Evolutionary conservation across 2,329 filamentous ascomycete genomes (phyloP), one percentile per base, ranked within the genome.

Genomic region (Diplodia sapinea): DNA sequence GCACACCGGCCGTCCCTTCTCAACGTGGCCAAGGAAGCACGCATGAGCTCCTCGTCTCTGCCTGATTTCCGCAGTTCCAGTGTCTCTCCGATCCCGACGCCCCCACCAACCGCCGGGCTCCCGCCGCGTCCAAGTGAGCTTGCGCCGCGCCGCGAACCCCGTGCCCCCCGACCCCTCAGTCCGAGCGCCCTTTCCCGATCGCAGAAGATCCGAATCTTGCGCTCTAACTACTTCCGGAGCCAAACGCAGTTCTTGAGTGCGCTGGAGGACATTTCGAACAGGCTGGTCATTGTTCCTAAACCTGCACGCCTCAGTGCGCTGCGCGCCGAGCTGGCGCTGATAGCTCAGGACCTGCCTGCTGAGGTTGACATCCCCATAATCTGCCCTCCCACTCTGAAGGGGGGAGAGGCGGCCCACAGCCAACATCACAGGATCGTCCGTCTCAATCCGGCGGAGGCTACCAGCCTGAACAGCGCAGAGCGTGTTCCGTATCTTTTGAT

Each of bases 321-420:
- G 55, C 86, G 92, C 68, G 92, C 92, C 2, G 92, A 95, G 78
- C 83, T 95, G 69, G 92, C 91, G 15, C 83, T 95, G 43, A 91
- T 95, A 70, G 90, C 89, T 2, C 91, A 92, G 73, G 92, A 95
- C 74, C 80, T 95, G 54, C 92, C 92, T 0, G 90, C 92, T 4
- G 92, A 95, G 78, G 89, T 95, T 17, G 92, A 95, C 73, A 91
- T 95, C 66, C 92, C 92, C 0, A 85, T 93, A 9, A 91, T 95
- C 66, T 94, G 91, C 71, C 91, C 92, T 17, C 90, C 91, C 0
- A 89, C 88, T 0, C 79, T 94, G 59, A 85, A 90, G 12, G 86
- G 92, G 77, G 91, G 92, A 26, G 86, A 87, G n/a, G 87, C 91
- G 2, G 87, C 89, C 31, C 89, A 88, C 74, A 94, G 91, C 74